These are phyloP conservation scores for Claviceps quebecensis DNA, from an alignment of 2,329 filamentous ascomycete species.

Conservation along the genomic window DNA sequence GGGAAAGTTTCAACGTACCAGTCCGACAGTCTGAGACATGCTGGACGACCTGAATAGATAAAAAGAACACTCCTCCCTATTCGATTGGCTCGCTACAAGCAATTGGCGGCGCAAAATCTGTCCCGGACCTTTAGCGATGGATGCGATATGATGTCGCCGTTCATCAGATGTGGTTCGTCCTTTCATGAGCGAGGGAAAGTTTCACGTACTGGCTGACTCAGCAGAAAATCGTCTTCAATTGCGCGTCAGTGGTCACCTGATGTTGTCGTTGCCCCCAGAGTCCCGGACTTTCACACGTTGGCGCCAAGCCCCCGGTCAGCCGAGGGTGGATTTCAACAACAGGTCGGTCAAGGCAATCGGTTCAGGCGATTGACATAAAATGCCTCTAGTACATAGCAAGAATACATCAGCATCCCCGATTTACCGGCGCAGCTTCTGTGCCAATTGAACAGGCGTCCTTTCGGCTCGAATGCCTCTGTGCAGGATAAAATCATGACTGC, in stretches of 20 bases:
- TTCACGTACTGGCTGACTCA: conserved; percentile 1
- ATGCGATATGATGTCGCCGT: background rate
- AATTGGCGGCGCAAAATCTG: background rate
- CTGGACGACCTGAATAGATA: conserved; percentile 13
- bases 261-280: background rate
- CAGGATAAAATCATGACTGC: conserved; percentile 25
- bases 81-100: background rate
- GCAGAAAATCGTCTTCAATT: background rate
- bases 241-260: conserved; percentile 1
- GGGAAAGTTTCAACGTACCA: conserved; percentile 35
- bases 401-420: conserved; percentile 16
- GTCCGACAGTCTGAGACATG: conserved; percentile 70
- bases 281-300: background rate
- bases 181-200: background rate
- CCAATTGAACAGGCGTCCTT: conserved; percentile 1
- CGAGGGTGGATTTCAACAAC: conserved; percentile 19
- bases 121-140: background rate
- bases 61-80: conserved; percentile 7
- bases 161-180: background rate
- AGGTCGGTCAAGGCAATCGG: conserved; percentile 8
- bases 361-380: conserved; percentile 5
- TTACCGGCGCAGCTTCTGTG: conserved; percentile 14
- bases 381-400: conserved; percentile 14
- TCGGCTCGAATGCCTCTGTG: background rate
- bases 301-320: background rate